Evolutionary conservation across 1,139 yeast genomes (phyloP).

Genomic region (Blastobotrys elegans): DNA sequence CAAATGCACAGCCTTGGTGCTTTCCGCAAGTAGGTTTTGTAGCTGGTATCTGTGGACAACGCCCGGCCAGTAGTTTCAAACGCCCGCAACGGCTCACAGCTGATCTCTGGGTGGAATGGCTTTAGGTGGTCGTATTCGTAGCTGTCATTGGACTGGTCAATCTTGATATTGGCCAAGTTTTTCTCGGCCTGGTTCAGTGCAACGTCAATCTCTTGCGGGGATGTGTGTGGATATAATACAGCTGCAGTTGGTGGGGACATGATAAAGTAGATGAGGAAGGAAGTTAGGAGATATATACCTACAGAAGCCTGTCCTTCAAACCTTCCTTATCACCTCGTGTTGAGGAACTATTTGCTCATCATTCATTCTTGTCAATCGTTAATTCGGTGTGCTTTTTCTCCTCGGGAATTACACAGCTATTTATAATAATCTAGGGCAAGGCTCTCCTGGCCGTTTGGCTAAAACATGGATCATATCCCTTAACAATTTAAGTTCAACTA

Average conservation of each 20-base stretch:
- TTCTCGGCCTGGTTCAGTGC: constrained; percentile 6
- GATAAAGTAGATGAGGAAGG: no score
- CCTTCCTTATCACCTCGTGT: no score
- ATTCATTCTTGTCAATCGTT: no score
- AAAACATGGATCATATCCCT: no score
- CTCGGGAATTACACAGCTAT: no score
- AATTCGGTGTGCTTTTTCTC: no score
- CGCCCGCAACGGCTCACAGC: constrained; percentile 26
- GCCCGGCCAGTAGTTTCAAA: constrained; percentile 25
- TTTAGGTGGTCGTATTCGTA: constrained; percentile 30
- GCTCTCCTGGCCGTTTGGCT: no score
- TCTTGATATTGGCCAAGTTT: constrained; percentile 14
- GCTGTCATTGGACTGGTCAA: constrained; percentile 10
- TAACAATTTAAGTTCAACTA: no score
- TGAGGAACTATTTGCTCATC: no score
- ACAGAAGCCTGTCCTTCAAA: no score
- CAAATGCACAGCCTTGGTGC: constrained; percentile 33
- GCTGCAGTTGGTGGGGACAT: constrained; percentile 14
- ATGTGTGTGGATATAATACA: neutral
- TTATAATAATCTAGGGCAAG: no score
- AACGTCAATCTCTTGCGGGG: constrained; percentile 3
- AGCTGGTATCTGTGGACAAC: constrained; percentile 48
- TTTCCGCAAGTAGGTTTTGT: constrained; percentile 51
- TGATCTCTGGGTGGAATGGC: constrained; percentile 33
- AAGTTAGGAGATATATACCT: no score